Conservation (phyloP, 306 rosid species). For the Oxytropis ochrocephala region DNA sequence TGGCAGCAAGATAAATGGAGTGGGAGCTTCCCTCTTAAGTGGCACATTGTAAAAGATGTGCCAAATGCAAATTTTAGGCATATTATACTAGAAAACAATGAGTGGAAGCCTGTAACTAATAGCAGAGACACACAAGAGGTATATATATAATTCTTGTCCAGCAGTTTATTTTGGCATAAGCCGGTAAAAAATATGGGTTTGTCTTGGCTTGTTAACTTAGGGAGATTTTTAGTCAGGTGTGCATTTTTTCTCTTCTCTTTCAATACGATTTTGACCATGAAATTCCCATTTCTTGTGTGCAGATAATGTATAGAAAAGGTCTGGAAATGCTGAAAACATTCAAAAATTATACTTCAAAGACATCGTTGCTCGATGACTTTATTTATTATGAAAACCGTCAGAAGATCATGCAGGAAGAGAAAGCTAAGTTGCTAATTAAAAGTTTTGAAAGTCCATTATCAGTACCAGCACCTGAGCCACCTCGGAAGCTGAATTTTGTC, state of each 20-base stretch:
- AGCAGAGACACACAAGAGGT: conserved; percentile 99
- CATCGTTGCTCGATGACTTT: conserved; percentile 87
- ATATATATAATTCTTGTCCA: not conserved
- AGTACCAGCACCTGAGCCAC: conserved; percentile 41
- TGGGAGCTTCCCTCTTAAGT: conserved; percentile 90
- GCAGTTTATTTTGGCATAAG: not conserved
- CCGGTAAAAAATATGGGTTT: not conserved
- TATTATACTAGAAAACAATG: conserved; percentile 83
- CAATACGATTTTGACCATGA: not conserved
- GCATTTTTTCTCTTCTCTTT: not conserved
- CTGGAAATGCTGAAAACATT: conserved; percentile 75
- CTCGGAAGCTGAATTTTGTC: conserved; percentile 50
- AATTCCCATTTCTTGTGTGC: conserved; percentile 27
- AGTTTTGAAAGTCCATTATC: conserved; percentile 43
- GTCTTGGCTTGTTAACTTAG: not conserved
- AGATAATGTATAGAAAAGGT: conserved; percentile 72
- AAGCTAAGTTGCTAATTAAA: conserved; percentile 49
- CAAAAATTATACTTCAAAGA: conserved; percentile 66
- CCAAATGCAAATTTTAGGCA: conserved; percentile 82
- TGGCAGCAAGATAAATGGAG: conserved; percentile 99
- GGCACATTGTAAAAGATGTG: conserved; percentile 90
- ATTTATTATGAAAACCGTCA: conserved; percentile 89
- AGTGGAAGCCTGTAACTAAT: conserved; percentile 91
- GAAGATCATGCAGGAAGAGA: conserved; percentile 82
- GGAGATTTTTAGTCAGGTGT: not conserved